Evolutionary conservation across 148 eudicot species (phyloP).

Genomic region (Spergularia bocconei): DNA sequence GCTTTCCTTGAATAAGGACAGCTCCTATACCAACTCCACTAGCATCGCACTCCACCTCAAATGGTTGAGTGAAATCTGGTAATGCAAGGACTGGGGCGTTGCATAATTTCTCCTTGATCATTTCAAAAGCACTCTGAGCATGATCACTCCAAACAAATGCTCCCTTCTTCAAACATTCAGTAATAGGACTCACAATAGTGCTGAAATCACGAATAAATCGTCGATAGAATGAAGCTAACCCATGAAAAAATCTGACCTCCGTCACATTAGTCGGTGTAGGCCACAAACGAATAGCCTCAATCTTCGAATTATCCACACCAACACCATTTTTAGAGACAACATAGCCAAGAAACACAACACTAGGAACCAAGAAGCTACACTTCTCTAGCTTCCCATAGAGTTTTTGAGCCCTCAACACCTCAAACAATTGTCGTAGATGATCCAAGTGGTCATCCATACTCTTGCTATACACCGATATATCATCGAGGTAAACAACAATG

Average conservation of each 20-base stretch:
- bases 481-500: too few relatives aligned
- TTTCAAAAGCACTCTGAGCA: not conserved
- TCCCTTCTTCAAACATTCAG: not conserved
- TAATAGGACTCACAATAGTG: not conserved
- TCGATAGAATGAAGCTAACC: too few relatives aligned
- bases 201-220: too few relatives aligned
- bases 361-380: not conserved
- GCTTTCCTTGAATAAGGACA: too few relatives aligned
- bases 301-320: not conserved
- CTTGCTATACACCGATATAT: too few relatives aligned
- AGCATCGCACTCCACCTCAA: too few relatives aligned
- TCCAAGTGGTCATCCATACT: not conserved
- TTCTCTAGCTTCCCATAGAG: not conserved
- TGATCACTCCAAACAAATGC: not conserved
- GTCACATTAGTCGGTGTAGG: not conserved
- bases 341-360: slow-evolving; percentile 3
- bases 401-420: not conserved
- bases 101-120: not conserved
- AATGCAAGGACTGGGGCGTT: too few relatives aligned
- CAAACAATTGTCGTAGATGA: not conserved
- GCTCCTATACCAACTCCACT: too few relatives aligned
- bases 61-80: too few relatives aligned
- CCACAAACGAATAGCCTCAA: not conserved
- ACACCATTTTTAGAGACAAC: not conserved
- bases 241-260: too few relatives aligned